Percentiles rank a stretch among this genome's conserved stretches.
Evolutionary conservation across 345 rosid species (phyloP).

Genomic region (Populus davidiana): DNA sequence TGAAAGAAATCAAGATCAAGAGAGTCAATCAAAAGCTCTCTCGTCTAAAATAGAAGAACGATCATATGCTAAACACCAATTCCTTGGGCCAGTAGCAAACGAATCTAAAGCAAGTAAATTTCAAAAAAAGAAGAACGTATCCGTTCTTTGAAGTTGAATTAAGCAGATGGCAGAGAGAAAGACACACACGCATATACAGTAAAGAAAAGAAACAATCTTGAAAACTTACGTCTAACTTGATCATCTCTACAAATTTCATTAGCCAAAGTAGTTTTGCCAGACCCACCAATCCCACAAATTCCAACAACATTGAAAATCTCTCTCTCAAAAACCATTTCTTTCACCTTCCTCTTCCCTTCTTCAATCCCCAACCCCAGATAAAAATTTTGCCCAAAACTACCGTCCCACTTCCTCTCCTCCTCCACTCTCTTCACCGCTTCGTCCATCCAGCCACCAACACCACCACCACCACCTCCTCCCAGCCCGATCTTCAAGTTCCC

Average conservation of each 20-base stretch:
- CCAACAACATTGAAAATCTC: slow-evolving; percentile 46
- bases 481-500: slow-evolving; percentile 60
- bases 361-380: slow-evolving; percentile 46
- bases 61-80: neutral
- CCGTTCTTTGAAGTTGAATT: neutral
- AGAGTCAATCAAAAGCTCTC: neutral
- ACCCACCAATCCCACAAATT: slow-evolving; percentile 81
- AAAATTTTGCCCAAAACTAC: slow-evolving; percentile 27
- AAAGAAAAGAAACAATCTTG: neutral
- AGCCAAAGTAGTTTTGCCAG: slow-evolving; percentile 88
- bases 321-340: slow-evolving; percentile 59
- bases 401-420: slow-evolving; percentile 36
- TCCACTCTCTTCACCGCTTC: slow-evolving; percentile 54
- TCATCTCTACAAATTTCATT: slow-evolving; percentile 56
- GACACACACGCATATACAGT: neutral
- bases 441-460: slow-evolving; percentile 39
- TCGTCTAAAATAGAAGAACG: neutral
- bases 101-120: neutral
- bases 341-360: slow-evolving; percentile 64
- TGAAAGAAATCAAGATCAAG: slow-evolving; percentile 20
- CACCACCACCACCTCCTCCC: slow-evolving; percentile 21
- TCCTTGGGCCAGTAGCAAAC: neutral
- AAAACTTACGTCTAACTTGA: slow-evolving; percentile 55
- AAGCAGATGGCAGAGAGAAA: neutral
- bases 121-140: neutral